A percentile compares a stretch with the other conserved stretches of the same genome.
phyloP scores from a whole-genome alignment of 2,329 filamentous ascomycete genomes.

The Dothideomycetes sp. region DNA sequence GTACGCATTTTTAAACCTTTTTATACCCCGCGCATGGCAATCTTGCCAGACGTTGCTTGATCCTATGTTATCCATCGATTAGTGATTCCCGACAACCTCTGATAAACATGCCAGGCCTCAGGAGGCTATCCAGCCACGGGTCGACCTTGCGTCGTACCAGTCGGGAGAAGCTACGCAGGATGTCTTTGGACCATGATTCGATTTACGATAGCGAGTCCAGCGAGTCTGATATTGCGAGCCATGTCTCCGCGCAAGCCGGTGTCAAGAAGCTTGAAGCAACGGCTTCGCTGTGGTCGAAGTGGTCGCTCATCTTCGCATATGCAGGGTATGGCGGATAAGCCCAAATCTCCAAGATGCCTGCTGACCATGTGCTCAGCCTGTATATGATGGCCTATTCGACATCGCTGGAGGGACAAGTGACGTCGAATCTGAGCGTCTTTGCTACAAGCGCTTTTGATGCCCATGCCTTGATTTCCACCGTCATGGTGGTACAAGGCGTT shows the following conservation, averaged over 20 bases:
- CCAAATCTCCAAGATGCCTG: background rate
- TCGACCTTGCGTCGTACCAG: slow-evolving; percentile 3
- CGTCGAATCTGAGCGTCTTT: slow-evolving; percentile 49
- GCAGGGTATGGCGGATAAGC: slow-evolving; percentile 18
- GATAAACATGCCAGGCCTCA: slow-evolving; percentile 8
- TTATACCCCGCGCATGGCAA: background rate
- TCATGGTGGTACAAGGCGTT: slow-evolving; percentile 52
- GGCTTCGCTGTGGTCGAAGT: slow-evolving; percentile 37
- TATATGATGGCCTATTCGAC: slow-evolving; percentile 54
- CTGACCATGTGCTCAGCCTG: slow-evolving; percentile 12
- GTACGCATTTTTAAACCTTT: background rate
- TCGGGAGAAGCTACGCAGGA: slow-evolving; percentile 4
- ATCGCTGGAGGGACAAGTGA: slow-evolving; percentile 56
- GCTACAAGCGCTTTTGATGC: slow-evolving; percentile 54
- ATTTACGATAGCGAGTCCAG: slow-evolving; percentile 1
- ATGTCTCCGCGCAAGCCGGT: slow-evolving; percentile 30
- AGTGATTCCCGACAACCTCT: slow-evolving; percentile 3
- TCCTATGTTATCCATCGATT: background rate
- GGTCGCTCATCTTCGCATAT: slow-evolving; percentile 36
- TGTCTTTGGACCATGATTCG: background rate
- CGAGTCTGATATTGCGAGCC: slow-evolving; percentile 7
- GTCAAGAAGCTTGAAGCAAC: slow-evolving; percentile 39
- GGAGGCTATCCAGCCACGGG: slow-evolving; percentile 7
- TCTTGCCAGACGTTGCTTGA: background rate
- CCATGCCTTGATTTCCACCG: slow-evolving; percentile 55